Evolutionary conservation across 1,284 basidiomycete genomes (phyloP).

Genomic region (Ustilago trichophora): DNA sequence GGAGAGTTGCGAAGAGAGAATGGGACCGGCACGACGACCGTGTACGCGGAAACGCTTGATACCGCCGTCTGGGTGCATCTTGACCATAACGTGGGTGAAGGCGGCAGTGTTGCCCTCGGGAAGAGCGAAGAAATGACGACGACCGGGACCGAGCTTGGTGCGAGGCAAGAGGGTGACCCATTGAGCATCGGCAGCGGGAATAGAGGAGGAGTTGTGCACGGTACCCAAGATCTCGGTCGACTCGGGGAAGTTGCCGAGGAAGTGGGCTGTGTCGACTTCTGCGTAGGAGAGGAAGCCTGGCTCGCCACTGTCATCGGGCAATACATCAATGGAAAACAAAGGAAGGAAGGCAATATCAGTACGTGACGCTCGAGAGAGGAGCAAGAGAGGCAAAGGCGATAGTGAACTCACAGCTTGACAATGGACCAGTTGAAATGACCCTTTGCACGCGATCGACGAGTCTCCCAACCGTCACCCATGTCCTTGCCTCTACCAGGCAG

Average conservation of each 20-base stretch:
- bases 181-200: constrained; percentile 50
- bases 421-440: constrained; percentile 91
- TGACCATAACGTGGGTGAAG: constrained; percentile 86
- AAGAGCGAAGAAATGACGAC: constrained; percentile 86
- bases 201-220: constrained; percentile 63
- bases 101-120: constrained; percentile 70
- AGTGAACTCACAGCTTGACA: constrained; percentile 80
- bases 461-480: constrained; percentile 99
- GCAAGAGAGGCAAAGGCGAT: not conserved
- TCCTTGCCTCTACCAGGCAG: constrained; percentile 86
- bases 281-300: constrained; percentile 77
- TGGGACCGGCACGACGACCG: constrained; percentile 72
- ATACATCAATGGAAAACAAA: too few relatives aligned
- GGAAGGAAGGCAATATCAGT: too few relatives aligned
- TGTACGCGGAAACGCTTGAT: constrained; percentile 87
- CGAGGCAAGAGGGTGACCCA: constrained; percentile 82
- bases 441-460: constrained; percentile 81
- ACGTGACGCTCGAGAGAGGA: not conserved
- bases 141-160: constrained; percentile 85
- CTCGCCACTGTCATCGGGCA: constrained; percentile 39
- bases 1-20: constrained; percentile 25
- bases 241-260: constrained; percentile 94
- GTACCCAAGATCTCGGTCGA: constrained; percentile 80
- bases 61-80: constrained; percentile 93
- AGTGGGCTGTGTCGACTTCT: constrained; percentile 93